Base-by-base conservation (phyloP, 2,329 filamentous ascomycete species). In the Claviceps sorghi region DNA sequence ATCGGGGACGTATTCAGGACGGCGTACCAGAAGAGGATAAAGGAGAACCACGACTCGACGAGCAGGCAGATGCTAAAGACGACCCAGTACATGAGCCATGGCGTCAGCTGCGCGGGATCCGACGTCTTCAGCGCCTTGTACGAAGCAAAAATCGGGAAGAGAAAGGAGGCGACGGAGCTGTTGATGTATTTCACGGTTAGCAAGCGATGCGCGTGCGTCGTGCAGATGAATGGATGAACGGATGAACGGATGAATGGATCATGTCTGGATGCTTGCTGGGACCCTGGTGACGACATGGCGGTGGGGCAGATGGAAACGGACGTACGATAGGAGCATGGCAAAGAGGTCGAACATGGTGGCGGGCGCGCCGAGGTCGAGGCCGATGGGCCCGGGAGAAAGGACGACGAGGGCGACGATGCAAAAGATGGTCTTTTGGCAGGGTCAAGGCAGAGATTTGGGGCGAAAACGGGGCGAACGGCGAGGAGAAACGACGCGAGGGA, bases 61-160 rank as follows among this genome's bases (percentile, higher is more conserved):
- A 93, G 79, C 53, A 90, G 76, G 61, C 83, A 80, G 66, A 87
- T 84, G 55, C 87, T 86, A 58, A 96, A 79, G 26, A 95, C 88
- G 55, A 95, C 88, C 86, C 91, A 98, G 78, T 97, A 98, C 86
- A 97, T 97, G 59, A 97, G 80, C 93, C 93, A 98, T 83, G 91
- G 91, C 57, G 88, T 88, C 55, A 96, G 78, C 65, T 94, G 83
- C 40, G 88, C 84, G 2, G 90, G 89, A 67, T 96, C 88, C 50
- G 86, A 85, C 17, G 88, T 90, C 71, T 93, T 91, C 64, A 98
- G 84, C 48, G 93, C 91, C 75, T 97, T 97, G 78, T 96, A 97
- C 58, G 91, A 95, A 59, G 91, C 90, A 72, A 95, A 97, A 57
- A 96, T 82, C 50, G 93, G 93, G 66, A 97, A 94, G 65, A 96